A percentile compares a stretch with the other conserved stretches of the same genome.
Evolutionary conservation across 257 asterid species (phyloP).

Genomic region (Euphrasia confusa): DNA sequence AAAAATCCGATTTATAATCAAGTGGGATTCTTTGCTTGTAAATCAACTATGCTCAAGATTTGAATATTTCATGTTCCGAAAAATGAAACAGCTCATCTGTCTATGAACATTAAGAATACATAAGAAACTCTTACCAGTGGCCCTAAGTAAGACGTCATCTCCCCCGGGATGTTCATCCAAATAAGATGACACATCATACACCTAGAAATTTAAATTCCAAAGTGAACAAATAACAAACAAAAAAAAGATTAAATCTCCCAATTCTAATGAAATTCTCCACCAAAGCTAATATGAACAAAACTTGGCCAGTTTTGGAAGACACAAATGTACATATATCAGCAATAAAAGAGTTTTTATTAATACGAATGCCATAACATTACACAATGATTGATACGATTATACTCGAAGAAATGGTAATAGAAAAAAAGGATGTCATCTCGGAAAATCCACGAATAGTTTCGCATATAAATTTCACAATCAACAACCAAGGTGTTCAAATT

Average conservation of each 20-base stretch:
- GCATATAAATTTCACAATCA: too few relatives aligned
- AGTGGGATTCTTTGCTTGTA: too few relatives aligned
- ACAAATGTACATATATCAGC: too few relatives aligned
- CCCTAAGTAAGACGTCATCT: slow-evolving; percentile 64
- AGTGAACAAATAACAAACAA: not conserved
- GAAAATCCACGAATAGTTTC: not conserved
- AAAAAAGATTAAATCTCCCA: not conserved
- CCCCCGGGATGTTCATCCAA: slow-evolving; percentile 98
- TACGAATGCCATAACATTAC: not conserved
- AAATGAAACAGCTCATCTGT: too few relatives aligned
- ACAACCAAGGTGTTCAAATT: too few relatives aligned
- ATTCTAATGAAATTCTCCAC: not conserved
- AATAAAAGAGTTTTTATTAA: too few relatives aligned
- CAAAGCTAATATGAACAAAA: not conserved
- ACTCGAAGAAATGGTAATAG: not conserved
- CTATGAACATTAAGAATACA: not conserved
- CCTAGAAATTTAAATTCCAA: slow-evolving; percentile 46
- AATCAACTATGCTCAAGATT: too few relatives aligned
- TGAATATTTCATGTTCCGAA: too few relatives aligned
- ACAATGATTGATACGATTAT: too few relatives aligned
- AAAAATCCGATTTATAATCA: too few relatives aligned
- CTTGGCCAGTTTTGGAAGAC: not conserved
- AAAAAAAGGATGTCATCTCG: not conserved
- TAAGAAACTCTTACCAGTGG: slow-evolving; percentile 46
- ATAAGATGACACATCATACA: slow-evolving; percentile 80